Evolutionary conservation across 345 rosid species (phyloP).

Genomic region (Capsella bursapastoris): DNA sequence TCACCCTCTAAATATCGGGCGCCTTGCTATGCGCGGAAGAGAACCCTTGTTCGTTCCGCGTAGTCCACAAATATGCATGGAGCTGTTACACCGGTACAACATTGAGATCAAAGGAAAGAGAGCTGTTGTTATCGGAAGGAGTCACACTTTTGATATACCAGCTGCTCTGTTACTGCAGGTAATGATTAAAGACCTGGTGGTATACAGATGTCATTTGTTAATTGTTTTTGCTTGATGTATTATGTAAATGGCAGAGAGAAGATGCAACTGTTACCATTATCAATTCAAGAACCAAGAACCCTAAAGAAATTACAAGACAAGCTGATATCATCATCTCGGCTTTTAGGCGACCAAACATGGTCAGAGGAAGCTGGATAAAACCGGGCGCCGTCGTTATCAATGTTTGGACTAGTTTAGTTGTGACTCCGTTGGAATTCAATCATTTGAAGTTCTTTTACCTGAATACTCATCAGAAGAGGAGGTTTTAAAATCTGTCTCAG

Average conservation of each 20-base stretch:
- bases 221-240: too few species aligned
- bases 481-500: conserved; percentile 59
- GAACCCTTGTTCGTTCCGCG: conserved; percentile 79
- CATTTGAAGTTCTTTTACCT: conserved; percentile 61
- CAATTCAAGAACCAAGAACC: conserved; percentile 79
- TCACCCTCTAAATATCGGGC: conserved; percentile 79
- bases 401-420: conserved; percentile 89
- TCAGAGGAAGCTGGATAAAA: conserved; percentile 82
- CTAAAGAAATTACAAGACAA: conserved; percentile 71
- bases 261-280: conserved; percentile 80
- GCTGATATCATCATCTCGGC: conserved; percentile 85
- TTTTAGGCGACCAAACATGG: conserved; percentile 85
- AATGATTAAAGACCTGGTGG: too few species aligned
- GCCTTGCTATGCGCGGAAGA: conserved; percentile 69
- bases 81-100: conserved; percentile 69
- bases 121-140: conserved; percentile 81
- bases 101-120: conserved; percentile 74
- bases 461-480: conserved; percentile 65
- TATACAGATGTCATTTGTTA: not conserved
- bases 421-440: conserved; percentile 69
- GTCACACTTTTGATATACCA: conserved; percentile 91
- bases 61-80: conserved; percentile 87
- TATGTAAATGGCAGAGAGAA: conserved; percentile 55
- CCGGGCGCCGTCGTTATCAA: conserved; percentile 87
- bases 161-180: conserved; percentile 82